Base-by-base conservation (phyloP, 495 filamentous ascomycete species). In the Xanthoparmelia taractica region DNA sequence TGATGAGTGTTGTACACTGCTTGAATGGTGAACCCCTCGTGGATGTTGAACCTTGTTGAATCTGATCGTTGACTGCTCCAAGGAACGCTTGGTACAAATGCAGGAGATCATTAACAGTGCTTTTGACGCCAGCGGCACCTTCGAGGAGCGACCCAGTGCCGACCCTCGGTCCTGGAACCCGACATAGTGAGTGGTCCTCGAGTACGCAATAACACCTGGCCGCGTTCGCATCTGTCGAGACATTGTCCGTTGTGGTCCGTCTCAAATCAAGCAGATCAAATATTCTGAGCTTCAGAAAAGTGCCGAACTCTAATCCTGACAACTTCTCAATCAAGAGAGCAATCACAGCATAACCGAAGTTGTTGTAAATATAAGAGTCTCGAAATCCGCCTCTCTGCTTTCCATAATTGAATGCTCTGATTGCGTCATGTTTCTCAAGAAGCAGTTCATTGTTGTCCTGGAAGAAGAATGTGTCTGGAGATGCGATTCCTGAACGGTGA, bases 261-360 rank as follows among this genome's bases (percentile, higher is more conserved):
- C 20, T 7, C 25, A 64, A 17, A 27, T 62, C 34, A 23, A 65
- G 58, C 13, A 45, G 67, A 3, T 61, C 45, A 59, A 61, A 64
- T 34, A 74, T 45, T 23, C 38, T 57, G 3, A 63, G 45, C 31
- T 25, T 27, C 25, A 72, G 45, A 17, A 63, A 59, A 8, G 67
- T 31, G 31, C 54, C 48, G 50, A 52, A 69, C 4, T 64, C 47
- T 34, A 54, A 33, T 15, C 63, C 61, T 2, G 69, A 57, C 20
- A 66, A 50, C 29, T 61, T 62, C 47, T 71, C 69, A 29, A 73
- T 61, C 23, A 72, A 58, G 4, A 48, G 33, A 29, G 62, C 70
- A 5, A 63, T 63, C 27, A 73, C 41, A 31, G 41, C 65, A 55
- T 72, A 73, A 27, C 68, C 65, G 59, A 60, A 69, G 57, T 68